Base-by-base conservation (phyloP, 768 basidiomycete genomes). In the Nevesoporus exiguus region DNA sequence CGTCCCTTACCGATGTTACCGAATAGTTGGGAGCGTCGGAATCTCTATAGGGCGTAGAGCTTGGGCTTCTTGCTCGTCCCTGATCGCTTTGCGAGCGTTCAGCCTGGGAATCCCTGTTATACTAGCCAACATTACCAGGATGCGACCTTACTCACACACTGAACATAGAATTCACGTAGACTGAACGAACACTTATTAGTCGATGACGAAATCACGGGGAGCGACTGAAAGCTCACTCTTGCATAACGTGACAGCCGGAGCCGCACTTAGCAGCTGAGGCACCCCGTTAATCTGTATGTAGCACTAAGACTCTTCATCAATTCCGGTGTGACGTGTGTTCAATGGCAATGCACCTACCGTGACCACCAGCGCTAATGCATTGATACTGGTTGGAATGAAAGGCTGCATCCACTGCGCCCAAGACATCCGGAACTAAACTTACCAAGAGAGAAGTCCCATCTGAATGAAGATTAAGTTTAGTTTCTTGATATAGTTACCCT, bases 161-260 rank as follows among this genome's bases (percentile, higher is more conserved):
- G 9, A 68, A 39, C 58, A 64, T 62, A n/a, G 62, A 69, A 27
- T 66, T 69, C 24, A 42, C 13, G 15, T 62, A 67, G 25, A 56
- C 66, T 66, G 9, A 17, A 34, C n/a, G n/a, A n/a, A n/a, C n/a
- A n/a, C n/a, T n/a, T n/a, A n/a, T n/a, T n/a, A n/a, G n/a, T 3
- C 25, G 17, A 36, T 11, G 14, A 33, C 14, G 15, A n/a, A n/a
- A 0, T 21, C 2, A 34, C 5, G 19, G 6, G 8, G 39, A 39
- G 14, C 5, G 14, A 52, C 17, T 13, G 3, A 7, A 4, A 21
- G 21, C 57, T 40, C 31, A 68, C 66, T 47, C 40, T 66, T 61
- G 27, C 55, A 49, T 10, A 68, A 21, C 8, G 61, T 3, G 10
- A 33, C 5, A 8, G 56, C 57, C n/a, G 66, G 62, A 0, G 31